These are phyloP conservation scores for Ophiocordyceps robertsii DNA, from an alignment of 2,329 filamentous ascomycete species.

Conservation along the genomic window DNA sequence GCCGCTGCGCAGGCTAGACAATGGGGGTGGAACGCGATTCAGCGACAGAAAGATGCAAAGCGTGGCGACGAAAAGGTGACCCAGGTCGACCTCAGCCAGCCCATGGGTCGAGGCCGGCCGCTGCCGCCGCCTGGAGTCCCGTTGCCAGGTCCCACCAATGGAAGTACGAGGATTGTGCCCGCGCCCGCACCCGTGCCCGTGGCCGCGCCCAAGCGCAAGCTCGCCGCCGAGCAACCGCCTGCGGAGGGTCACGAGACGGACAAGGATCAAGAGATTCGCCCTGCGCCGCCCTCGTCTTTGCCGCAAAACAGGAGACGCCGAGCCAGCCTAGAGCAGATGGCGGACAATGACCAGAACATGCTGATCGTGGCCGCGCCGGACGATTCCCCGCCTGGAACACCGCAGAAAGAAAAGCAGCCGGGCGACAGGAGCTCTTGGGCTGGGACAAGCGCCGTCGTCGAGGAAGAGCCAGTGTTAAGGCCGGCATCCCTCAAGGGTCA, in stretches of 20 bases:
- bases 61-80: conserved; percentile 16
- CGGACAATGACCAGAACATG: conserved; percentile 33
- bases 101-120: conserved; percentile 72
- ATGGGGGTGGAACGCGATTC: conserved; percentile 45
- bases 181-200: conserved; percentile 43
- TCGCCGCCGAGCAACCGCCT: conserved; percentile 15
- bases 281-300: background rate
- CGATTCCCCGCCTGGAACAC: conserved; percentile 46
- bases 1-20: conserved; percentile 42
- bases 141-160: conserved; percentile 52
- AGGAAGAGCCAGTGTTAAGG: background rate
- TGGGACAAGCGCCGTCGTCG: background rate
- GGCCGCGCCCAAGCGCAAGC: conserved; percentile 51
- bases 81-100: conserved; percentile 40
- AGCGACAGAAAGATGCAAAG: conserved; percentile 31
- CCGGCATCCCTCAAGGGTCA: background rate
- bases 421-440: conserved; percentile 7
- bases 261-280: conserved; percentile 12
- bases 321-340: conserved; percentile 19
- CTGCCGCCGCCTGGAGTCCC: conserved; percentile 71
- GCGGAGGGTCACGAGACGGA: conserved; percentile 12
- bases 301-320: conserved; percentile 30
- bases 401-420: conserved; percentile 22
- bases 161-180: conserved; percentile 41
- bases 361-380: conserved; percentile 52